These are phyloP conservation scores for Metarhizium brunneum DNA, from an alignment of 2,329 filamentous ascomycete genomes.

Conservation along the genomic window DNA sequence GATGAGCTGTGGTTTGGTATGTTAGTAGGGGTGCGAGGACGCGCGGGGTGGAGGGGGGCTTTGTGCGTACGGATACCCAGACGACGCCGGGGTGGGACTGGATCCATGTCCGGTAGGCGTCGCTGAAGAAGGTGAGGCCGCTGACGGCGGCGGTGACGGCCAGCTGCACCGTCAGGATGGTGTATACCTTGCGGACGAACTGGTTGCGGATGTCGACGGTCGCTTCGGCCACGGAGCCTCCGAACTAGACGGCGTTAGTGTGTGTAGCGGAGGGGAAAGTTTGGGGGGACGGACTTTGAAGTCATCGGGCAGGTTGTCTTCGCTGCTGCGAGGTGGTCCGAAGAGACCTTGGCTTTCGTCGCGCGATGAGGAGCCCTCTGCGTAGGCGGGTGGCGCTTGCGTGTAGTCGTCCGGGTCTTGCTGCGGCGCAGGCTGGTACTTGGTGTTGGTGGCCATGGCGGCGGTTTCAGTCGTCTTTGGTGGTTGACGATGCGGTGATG, in stretches of 20 bases:
- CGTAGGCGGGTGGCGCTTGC: slow-evolving; percentile 77
- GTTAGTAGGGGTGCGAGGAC: slow-evolving; percentile 10
- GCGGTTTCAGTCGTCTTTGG: background rate
- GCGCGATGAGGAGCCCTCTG: slow-evolving; percentile 42
- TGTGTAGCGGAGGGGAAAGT: background rate
- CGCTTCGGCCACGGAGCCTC: slow-evolving; percentile 84
- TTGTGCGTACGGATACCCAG: slow-evolving; percentile 60
- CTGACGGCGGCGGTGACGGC: slow-evolving; percentile 74
- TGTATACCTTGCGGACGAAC: slow-evolving; percentile 95
- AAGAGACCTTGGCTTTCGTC: slow-evolving; percentile 49
- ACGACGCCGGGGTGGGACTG: slow-evolving; percentile 76
- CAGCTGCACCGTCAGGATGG: slow-evolving; percentile 92
- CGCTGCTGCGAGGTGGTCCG: slow-evolving; percentile 64
- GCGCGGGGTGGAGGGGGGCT: background rate
- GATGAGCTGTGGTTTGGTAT: slow-evolving; percentile 44
- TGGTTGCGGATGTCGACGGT: slow-evolving; percentile 94
- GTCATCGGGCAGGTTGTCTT: slow-evolving; percentile 91
- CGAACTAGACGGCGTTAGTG: slow-evolving; percentile 52
- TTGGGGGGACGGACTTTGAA: slow-evolving; percentile 60
- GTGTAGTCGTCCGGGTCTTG: slow-evolving; percentile 79
- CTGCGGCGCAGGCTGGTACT: slow-evolving; percentile 76
- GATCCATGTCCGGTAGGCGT: slow-evolving; percentile 75
- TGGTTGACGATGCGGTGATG: too few relatives aligned
- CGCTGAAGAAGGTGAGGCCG: slow-evolving; percentile 76
- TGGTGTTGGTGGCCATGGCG: slow-evolving; percentile 63